A percentile compares a stretch with the other conserved stretches of the same genome.
These are phyloP conservation scores for Aspergillus leporis DNA, from an alignment of 495 filamentous ascomycete genomes.

Conservation along the genomic window DNA sequence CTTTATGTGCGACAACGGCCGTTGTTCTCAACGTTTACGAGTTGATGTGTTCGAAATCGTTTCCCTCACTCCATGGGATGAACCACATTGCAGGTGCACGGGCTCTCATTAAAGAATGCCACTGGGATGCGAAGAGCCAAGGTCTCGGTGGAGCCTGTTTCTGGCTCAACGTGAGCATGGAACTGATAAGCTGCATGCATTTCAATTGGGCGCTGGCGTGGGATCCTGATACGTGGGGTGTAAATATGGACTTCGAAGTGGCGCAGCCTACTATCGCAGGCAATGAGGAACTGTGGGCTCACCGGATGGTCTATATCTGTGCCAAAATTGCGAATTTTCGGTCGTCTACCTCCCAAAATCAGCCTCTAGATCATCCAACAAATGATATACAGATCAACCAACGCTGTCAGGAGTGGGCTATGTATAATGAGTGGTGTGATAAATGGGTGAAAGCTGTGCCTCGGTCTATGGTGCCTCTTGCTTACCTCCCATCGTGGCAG, in stretches of 20 bases:
- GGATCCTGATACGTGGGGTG: conserved; percentile 89
- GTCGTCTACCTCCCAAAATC: conserved; percentile 60
- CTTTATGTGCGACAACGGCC: conserved; percentile 85
- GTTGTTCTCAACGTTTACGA: conserved; percentile 91
- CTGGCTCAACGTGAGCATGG: conserved; percentile 91
- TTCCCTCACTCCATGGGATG: conserved; percentile 66
- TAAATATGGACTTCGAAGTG: conserved; percentile 75
- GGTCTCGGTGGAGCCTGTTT: conserved; percentile 90
- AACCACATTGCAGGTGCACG: conserved; percentile 86
- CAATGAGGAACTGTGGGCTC: conserved; percentile 85
- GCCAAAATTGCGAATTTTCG: conserved; percentile 87
- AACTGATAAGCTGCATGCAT: conserved; percentile 81
- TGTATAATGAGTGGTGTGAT: conserved; percentile 72
- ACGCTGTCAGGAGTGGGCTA: conserved; percentile 73
- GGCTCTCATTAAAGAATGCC: conserved; percentile 86
- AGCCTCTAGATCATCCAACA: conserved; percentile 57
- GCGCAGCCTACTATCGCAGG: conserved; percentile 40
- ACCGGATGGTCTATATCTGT: conserved; percentile 86
- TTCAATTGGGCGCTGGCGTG: conserved; percentile 88
- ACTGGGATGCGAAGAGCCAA: conserved; percentile 78
- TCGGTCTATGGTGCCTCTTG: conserved; percentile 83
- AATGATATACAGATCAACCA: conserved; percentile 64
- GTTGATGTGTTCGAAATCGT: conserved; percentile 71
- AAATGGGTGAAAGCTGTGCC: conserved; percentile 78
- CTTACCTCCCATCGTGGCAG: conserved; percentile 68